These are phyloP conservation scores for Penicillium sp. DNA, from an alignment of 2,329 filamentous ascomycete species.

Conservation along the genomic window DNA sequence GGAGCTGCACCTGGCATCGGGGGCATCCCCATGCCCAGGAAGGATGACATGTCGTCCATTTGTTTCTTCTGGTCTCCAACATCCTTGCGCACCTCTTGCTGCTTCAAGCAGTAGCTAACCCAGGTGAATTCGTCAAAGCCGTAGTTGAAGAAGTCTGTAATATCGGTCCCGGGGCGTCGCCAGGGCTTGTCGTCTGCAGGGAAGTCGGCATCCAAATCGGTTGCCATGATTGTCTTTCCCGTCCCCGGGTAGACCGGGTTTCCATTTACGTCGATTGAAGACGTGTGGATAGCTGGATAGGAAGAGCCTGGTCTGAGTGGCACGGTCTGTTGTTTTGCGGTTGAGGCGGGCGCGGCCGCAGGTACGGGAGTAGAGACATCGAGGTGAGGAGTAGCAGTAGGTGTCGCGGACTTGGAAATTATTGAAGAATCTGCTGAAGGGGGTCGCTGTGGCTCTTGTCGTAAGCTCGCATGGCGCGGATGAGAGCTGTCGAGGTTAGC, in stretches of 20 bases:
- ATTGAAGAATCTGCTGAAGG: slow-evolving; percentile 41
- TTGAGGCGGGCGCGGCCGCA: slow-evolving; percentile 32
- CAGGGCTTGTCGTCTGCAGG: slow-evolving; percentile 87
- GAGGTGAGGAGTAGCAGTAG: slow-evolving; percentile 38
- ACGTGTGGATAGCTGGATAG: slow-evolving; percentile 73
- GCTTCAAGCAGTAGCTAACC: slow-evolving; percentile 91
- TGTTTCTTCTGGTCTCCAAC: slow-evolving; percentile 80
- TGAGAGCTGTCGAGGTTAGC: slow-evolving; percentile 43
- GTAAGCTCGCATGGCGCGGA: slow-evolving; percentile 46
- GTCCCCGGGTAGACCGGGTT: slow-evolving; percentile 76
- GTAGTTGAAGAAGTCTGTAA: slow-evolving; percentile 98
- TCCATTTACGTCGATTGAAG: slow-evolving; percentile 81
- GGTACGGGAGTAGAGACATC: slow-evolving; percentile 42
- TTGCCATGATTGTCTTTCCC: slow-evolving; percentile 80
- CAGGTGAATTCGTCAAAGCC: slow-evolving; percentile 99
- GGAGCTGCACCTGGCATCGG: slow-evolving; percentile 49
- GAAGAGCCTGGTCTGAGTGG: slow-evolving; percentile 63
- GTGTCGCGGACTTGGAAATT: slow-evolving; percentile 45
- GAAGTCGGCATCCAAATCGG: slow-evolving; percentile 76
- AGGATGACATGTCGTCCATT: slow-evolving; percentile 65
- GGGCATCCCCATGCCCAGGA: slow-evolving; percentile 60
- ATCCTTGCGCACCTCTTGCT: slow-evolving; percentile 77
- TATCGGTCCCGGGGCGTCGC: slow-evolving; percentile 91
- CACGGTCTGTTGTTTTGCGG: slow-evolving; percentile 45
- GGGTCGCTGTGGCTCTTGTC: slow-evolving; percentile 44